Evolutionary conservation across 345 rosid genomes (phyloP).

Genomic region (Crucihimalaya himalaica): DNA sequence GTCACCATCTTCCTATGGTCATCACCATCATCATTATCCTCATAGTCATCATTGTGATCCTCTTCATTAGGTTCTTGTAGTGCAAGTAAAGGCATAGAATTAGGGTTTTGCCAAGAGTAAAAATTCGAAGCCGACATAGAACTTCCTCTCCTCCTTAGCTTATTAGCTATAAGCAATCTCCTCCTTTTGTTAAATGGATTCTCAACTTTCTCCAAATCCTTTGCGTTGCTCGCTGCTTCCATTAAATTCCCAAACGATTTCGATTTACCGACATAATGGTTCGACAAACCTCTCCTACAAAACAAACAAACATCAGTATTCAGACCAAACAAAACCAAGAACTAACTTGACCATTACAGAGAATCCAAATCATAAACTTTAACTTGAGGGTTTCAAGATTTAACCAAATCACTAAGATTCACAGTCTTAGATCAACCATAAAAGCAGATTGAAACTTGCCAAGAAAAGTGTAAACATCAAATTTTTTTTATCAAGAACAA

Average conservation of each 20-base stretch:
- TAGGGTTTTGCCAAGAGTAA: conserved; percentile 65
- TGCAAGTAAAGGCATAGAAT: conserved; percentile 72
- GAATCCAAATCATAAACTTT: background rate
- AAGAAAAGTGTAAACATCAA: background rate
- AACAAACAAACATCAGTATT: conserved; percentile 8
- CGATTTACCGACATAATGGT: conserved; percentile 76
- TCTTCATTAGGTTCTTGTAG: conserved; percentile 41
- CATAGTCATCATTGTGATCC: background rate
- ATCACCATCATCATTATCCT: conserved; percentile 1
- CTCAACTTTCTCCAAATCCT: conserved; percentile 72
- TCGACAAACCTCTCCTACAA: conserved; percentile 76
- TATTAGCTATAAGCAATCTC: conserved; percentile 60
- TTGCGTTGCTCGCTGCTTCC: conserved; percentile 49
- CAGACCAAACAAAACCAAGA: conserved; percentile 9
- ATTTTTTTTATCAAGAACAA: background rate
- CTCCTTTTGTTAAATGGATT: conserved; percentile 80
- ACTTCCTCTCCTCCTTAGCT: conserved; percentile 44
- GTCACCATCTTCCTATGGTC: conserved; percentile 2
- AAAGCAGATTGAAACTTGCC: background rate
- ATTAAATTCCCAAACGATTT: conserved; percentile 81
- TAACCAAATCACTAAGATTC: background rate
- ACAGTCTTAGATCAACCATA: background rate
- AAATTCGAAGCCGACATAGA: conserved; percentile 41
- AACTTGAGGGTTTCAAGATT: background rate
- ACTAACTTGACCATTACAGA: background rate